Evolutionary conservation across 495 filamentous ascomycete species (phyloP).

Genomic region (Tuber umbilicatum): DNA sequence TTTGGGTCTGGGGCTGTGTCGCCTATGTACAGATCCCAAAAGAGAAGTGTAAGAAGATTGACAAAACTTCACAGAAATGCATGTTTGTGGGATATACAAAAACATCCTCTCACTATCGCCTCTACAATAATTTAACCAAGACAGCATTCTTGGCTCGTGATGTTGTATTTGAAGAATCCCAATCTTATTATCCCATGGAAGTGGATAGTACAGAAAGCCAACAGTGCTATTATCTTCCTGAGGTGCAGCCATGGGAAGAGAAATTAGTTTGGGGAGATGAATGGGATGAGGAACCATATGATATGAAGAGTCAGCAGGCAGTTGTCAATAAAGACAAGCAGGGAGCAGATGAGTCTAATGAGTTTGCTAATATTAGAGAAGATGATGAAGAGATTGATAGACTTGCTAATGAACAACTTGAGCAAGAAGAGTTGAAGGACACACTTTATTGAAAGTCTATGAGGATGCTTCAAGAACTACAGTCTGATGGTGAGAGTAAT

Average conservation of each 20-base stretch:
- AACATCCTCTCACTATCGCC: background rate
- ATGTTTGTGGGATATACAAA: slow-evolving; percentile 7
- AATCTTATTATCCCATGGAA: background rate
- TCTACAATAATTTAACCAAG: background rate
- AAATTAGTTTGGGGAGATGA: background rate
- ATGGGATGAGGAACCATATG: background rate
- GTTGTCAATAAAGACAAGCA: too few species aligned
- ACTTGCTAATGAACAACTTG: too few species aligned
- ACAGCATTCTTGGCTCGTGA: background rate
- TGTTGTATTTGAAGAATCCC: slow-evolving; percentile 3
- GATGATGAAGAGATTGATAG: too few species aligned
- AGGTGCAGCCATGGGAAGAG: background rate
- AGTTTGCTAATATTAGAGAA: too few species aligned
- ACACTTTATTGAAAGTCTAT: too few species aligned
- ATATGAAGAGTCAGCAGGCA: too few species aligned
- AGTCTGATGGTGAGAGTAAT: too few species aligned
- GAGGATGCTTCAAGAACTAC: too few species aligned
- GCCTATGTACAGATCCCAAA: slow-evolving; percentile 4
- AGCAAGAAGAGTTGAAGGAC: too few species aligned
- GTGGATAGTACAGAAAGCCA: background rate
- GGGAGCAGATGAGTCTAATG: too few species aligned
- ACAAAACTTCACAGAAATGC: background rate
- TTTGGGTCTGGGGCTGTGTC: background rate
- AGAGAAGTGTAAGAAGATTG: slow-evolving; percentile 1
- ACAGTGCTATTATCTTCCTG: background rate